Evolutionary conservation across 1,284 basidiomycete genomes (phyloP), one percentile per base, ranked within the genome.

Genomic region (Puccinia coronata): DNA sequence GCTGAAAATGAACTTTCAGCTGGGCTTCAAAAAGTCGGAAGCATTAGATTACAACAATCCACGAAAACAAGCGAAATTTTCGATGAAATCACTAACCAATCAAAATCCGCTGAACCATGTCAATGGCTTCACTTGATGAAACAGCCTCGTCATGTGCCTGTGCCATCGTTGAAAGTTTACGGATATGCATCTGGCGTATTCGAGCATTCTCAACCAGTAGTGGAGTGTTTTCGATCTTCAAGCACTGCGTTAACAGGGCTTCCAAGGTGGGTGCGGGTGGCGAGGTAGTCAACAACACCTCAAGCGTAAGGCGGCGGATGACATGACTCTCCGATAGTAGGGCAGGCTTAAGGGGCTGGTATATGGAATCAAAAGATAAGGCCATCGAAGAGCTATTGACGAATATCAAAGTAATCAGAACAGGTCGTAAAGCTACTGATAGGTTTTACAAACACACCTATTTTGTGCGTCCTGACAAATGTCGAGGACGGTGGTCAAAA

Each of bases 1-100:
- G 96, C 47, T 93, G 90, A 67, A 97, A 88, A 85, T 95, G 95
- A 83, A 97, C 92, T 87, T 97, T 97, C 70, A 97, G 88, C 86
- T 97, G 95, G 1, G 92, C 93, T 84, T 80, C 55, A 51, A 79
- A 55, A 83, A 82, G 47, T 4, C 63, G 12, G 12, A 47, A 57
- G 63, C 36, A 28, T 59, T 28, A n/a, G 20, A 47, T 67, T 61
- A 39, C 25, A 18, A 36, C 25, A 12, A 11, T 49, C 49, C 3
- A 53, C 1, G 65, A 59, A 34, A 16, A 51, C 28, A 18, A 63
- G 28, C 34, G 59, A 41, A 36, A 1, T 23, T 43, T 8, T 28
- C n/a, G 31, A 20, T n/a, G 18, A 14, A 85, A 82, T 49, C 82
- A 84, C 9, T 87, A 89, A 69, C 89, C 89, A 88, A 59, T 92